phyloP scores from a whole-genome alignment of 2,329 filamentous ascomycete species.

The Sporothrix phasma region DNA sequence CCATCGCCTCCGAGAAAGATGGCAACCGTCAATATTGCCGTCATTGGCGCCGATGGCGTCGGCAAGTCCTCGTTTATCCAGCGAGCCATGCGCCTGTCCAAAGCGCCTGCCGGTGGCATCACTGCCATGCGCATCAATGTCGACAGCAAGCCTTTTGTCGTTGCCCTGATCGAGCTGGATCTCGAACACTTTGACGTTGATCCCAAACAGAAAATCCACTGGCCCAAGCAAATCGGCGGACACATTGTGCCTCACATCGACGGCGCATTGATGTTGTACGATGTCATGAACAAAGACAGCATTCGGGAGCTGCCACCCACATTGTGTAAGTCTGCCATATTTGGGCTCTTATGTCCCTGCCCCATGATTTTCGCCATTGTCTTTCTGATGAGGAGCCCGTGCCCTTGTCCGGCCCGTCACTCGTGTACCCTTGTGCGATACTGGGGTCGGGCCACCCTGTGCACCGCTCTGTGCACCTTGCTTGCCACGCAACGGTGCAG shows the following conservation, averaged over 20 bases:
- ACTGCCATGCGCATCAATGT: conserved; percentile 49
- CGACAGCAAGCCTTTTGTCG: conserved; percentile 46
- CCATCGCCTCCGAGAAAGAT: conserved; percentile 28
- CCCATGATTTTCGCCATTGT: too few relatives aligned
- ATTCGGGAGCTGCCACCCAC: conserved; percentile 65
- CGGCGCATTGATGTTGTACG: conserved; percentile 76
- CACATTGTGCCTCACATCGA: conserved; percentile 66
- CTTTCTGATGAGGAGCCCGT: not conserved
- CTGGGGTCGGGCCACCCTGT: not conserved
- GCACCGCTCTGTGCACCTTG: not conserved
- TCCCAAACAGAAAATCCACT: conserved; percentile 49
- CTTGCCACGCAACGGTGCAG: not conserved
- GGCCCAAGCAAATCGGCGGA: conserved; percentile 60
- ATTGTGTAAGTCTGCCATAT: conserved; percentile 54
- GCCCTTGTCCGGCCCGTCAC: not conserved
- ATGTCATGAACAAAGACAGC: conserved; percentile 70
- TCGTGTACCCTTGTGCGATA: not conserved
- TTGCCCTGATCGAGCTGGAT: conserved; percentile 56
- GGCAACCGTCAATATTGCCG: conserved; percentile 54
- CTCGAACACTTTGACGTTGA: conserved; percentile 55
- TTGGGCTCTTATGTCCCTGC: conserved; percentile 24
- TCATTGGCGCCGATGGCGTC: conserved; percentile 56
- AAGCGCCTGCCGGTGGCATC: conserved; percentile 43
- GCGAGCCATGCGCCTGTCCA: conserved; percentile 46
- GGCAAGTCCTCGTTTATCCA: conserved; percentile 62